Evolutionary conservation across 805 yeast species (phyloP).

Genomic region (Candida palmyrensis): DNA sequence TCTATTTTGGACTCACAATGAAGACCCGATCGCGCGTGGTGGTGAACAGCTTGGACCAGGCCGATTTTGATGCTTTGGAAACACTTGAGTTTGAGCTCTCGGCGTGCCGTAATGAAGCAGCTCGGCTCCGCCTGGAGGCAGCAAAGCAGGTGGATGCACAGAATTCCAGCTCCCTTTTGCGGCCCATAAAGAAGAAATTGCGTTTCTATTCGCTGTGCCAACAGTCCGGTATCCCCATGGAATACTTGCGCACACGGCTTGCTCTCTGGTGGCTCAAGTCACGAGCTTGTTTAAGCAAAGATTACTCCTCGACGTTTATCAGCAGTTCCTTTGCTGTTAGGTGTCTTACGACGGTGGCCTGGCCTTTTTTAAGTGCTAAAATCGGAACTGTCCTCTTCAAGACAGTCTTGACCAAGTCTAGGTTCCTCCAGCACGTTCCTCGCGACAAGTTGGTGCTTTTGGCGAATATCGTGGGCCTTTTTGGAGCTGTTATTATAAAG

Average conservation of each 20-base stretch:
- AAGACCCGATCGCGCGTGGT: slow-evolving; percentile 27
- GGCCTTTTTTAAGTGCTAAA: slow-evolving; percentile 36
- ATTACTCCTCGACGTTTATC: slow-evolving; percentile 24
- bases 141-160: background rate
- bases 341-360: slow-evolving; percentile 27
- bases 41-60: slow-evolving; percentile 21
- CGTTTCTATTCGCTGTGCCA: slow-evolving; percentile 2
- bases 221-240: slow-evolving; percentile 4
- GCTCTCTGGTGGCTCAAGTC: slow-evolving; percentile 15
- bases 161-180: background rate
- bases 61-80: slow-evolving; percentile 20
- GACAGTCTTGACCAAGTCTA: slow-evolving; percentile 7
- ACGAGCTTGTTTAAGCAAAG: slow-evolving; percentile 30
- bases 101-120: slow-evolving; percentile 5
- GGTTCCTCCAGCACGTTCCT: slow-evolving; percentile 6
- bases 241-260: slow-evolving; percentile 9
- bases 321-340: slow-evolving; percentile 20
- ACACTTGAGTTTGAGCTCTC: slow-evolving; percentile 11
- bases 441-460: slow-evolving; percentile 18
- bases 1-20: slow-evolving; percentile 25
- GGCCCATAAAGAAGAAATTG: slow-evolving; percentile 3
- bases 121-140: slow-evolving; percentile 5
- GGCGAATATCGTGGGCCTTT: slow-evolving; percentile 28
- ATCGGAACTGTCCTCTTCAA: slow-evolving; percentile 21
- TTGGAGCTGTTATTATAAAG: slow-evolving; percentile 27